These are phyloP conservation scores for Cynanchum wilfordii DNA, from an alignment of 257 asterid genomes.

Conservation along the genomic window DNA sequence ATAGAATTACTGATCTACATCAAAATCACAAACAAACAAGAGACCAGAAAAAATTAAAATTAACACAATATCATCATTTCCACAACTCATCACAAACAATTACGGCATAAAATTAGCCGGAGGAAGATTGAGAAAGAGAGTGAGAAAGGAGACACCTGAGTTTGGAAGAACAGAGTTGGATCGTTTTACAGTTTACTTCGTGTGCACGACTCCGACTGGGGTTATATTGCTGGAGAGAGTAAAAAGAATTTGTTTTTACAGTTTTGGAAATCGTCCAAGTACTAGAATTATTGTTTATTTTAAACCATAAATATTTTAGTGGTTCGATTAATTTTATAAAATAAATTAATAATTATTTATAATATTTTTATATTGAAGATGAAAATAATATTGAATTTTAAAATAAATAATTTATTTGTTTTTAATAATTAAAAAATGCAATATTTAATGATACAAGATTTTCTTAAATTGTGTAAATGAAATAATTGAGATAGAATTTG, in stretches of 20 bases:
- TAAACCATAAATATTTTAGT: too few relatives aligned
- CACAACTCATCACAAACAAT: neutral
- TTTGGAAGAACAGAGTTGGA: neutral
- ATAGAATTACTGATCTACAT: neutral
- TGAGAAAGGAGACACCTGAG: neutral
- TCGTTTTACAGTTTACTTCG: slow-evolving; percentile 2
- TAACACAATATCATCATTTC: neutral
- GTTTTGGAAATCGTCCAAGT: neutral
- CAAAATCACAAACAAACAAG: neutral
- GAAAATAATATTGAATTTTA: too few relatives aligned
- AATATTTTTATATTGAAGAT: too few relatives aligned
- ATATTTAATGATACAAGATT: too few relatives aligned
- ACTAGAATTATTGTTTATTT: too few relatives aligned
- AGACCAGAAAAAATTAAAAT: neutral
- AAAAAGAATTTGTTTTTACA: neutral
- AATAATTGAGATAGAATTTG: too few relatives aligned
- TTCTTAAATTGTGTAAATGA: too few relatives aligned
- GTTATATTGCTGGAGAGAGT: neutral
- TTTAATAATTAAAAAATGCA: too few relatives aligned
- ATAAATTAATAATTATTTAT: too few relatives aligned
- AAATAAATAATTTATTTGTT: too few relatives aligned
- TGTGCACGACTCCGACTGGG: neutral
- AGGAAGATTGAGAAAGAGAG: neutral
- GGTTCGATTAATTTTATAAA: too few relatives aligned
- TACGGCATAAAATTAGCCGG: neutral